Base-by-base conservation (phyloP, 2,329 filamentous ascomycete species). In the Paraphaeosphaeria sporulosa region DNA sequence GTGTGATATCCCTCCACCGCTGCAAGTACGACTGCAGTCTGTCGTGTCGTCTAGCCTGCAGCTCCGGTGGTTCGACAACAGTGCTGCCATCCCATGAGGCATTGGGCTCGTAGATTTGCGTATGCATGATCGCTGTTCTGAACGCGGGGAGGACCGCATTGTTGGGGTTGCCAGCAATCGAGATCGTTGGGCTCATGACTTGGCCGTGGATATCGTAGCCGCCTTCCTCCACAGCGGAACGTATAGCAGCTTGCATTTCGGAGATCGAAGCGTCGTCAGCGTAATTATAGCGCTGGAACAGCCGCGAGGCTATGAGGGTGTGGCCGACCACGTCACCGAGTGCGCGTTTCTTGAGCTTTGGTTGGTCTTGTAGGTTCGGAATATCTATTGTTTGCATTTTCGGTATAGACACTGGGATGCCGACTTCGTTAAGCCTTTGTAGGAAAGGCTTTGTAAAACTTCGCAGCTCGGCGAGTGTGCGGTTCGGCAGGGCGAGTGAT, bases 181-280 rank as follows among this genome's bases (percentile, higher is more conserved):
- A 34, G 30, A 58, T 42, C 0, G 58, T 61, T 2, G 71, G 71
- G 2, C 57, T 42, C 64, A 69, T 66, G 52, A 68, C 66, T 47
- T 71, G 68, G 54, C 70, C 70, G 58, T 73, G 70, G 60, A 71
- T 67, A 17, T 66, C 69, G 52, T 71, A 66, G 30, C 61, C 59
- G 23, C 68, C 68, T 32, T 59, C 44, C 55, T 68, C 64, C 19
- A 73, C 64, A 42, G 69, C 59, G 48, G 57, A 27, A 17, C 71
- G 67, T 58, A 72, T 66, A 15, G 63, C 64, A 46, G 27, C 12
- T 32, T 58, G 52, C 25, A 67, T 57, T 0, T 27, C 30, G 12
- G 57, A 19, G 15, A 69, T 51, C 15, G 60, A 32, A 7, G 57
- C 38, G 1, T 55, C 19, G n/a, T 57, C 50, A 12, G 49, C 54